Base-by-base conservation (phyloP, 768 basidiomycete species). In the Leccinum arenicola region DNA sequence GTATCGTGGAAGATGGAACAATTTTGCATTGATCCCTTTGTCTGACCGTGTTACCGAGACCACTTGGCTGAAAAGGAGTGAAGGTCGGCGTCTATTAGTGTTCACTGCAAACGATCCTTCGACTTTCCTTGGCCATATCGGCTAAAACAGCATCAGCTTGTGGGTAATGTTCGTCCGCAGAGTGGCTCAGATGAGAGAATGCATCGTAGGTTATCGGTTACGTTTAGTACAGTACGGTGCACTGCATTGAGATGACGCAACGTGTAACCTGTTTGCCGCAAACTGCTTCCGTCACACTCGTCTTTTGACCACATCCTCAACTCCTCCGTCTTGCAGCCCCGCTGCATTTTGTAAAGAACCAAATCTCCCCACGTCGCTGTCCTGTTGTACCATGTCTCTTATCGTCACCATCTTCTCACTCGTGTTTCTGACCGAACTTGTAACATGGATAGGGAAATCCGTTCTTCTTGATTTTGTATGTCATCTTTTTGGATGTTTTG, bases 361-460 rank as follows among this genome's bases (percentile, higher is more conserved):
- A 50, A 51, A 43, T 48, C 35, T 15, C 10, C 48, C 25, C 36
- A 52, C 52, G 10, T 29, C 59, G 19, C 55, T 33, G 19, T 47
- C 21, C 56, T 21, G 57, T 57, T 58, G 49, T 59, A 65, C 56
- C 60, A 93, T 93, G 91, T 83, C 90, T 61, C 83, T 95, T 57
- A 84, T 94, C 45, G 66, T 94, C 56, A 83, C 90, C 25, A 90
- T 96, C 61, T 93, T 98, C 69, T 72, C 81, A 17, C 81, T 95
- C 55, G 91, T 92, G 33, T 86, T 96, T 66, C 62, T 92, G 55
- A 89, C 91, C 3, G 88, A 95, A 71, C 79, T 93, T 66, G 82
- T 96, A 61, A 83, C 87, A 52, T 95, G 93, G 94, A 82, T 96
- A 54, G 95, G 95, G 49, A 83, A 93, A 70, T 82, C 88, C 19